Evolutionary conservation across 1,139 yeast genomes (phyloP), one percentile per base, ranked within the genome.

Genomic region (Tardiomyces digboiensis): DNA sequence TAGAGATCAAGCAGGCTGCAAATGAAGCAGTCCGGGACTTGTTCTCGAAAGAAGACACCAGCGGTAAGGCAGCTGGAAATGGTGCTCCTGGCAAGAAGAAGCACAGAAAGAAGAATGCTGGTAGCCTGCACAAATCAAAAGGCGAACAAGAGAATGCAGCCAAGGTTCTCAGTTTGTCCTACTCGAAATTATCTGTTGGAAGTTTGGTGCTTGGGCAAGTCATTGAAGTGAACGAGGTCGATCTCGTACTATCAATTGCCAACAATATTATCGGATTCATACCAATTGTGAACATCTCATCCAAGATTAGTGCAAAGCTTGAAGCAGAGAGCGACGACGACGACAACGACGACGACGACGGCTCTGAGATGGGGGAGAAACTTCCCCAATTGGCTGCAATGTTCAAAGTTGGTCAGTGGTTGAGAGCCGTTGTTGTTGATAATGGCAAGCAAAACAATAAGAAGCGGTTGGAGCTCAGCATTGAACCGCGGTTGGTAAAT

Each of bases 21-120:
- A 88, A 87, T 59, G 95, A 91, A 62, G 98, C 93, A 39, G 80
- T 89, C 26, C 76, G 76, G 54, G 98, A 91, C 68, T 94, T 85
- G 21, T 69, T 86, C 44, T 14, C 38, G 38, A 16, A 39, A 18
- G 23, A 37, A n/a, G 46, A 45, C 21, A 37, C 44, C 8, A 56
- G 58, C 42, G 60, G 58, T 49, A 46, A 46, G 23, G 50, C 55
- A 1, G 52, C 57, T 36, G n/a, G n/a, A n/a, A 26, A 26, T 26
- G 33, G 33, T 5, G 33, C 8, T 5, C 33, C 33, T 26, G 14
- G 5, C 16, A 56, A 58, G 46, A 55, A 60, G 43, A 61, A 60
- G 40, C 55, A 56, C 39, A 52, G 52, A 45, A 47, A 51, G 38
- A 41, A 46, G 38, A 48, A 51, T 42, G 42, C 49, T 41, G 49